Conservation (phyloP, 1,284 basidiomycete genomes). For the Thelephora terrestris region DNA sequence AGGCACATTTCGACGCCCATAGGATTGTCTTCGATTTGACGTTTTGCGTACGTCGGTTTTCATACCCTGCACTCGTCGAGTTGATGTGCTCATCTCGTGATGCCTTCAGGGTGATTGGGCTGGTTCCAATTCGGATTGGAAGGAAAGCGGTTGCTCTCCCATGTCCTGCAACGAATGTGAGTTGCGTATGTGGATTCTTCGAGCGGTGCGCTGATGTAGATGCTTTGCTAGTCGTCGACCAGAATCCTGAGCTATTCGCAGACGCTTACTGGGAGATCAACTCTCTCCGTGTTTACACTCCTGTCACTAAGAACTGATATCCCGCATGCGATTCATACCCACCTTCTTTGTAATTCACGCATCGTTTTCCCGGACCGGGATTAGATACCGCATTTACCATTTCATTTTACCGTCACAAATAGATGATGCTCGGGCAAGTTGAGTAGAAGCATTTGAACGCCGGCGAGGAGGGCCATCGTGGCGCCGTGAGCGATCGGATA, state of each 20-base stretch:
- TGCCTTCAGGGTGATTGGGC: constrained; percentile 44
- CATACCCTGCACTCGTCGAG: constrained; percentile 4
- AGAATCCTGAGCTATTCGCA: constrained; percentile 40
- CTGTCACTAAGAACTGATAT: no score
- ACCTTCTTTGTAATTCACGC: no score
- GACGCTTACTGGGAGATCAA: constrained; percentile 60
- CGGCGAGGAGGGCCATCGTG: no score
- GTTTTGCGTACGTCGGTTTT: constrained; percentile 30
- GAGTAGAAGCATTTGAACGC: no score
- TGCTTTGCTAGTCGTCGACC: constrained; percentile 34
- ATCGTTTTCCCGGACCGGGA: no score
- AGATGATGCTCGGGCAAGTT: no score
- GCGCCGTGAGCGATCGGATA: no score
- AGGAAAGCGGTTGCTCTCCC: constrained; percentile 25
- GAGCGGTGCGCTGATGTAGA: constrained; percentile 1
- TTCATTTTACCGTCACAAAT: no score
- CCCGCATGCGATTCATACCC: no score
- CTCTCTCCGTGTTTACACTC: constrained; percentile 43
- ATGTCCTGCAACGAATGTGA: constrained; percentile 31
- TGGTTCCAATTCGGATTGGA: constrained; percentile 21
- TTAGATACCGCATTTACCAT: no score
- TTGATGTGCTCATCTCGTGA: constrained; percentile 1
- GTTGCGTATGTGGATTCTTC: constrained; percentile 12
- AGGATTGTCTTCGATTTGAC: constrained; percentile 42
- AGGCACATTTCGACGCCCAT: constrained; percentile 37